phyloP scores from a whole-genome alignment of 2,329 filamentous ascomycete genomes.

The Dothistroma pini region DNA sequence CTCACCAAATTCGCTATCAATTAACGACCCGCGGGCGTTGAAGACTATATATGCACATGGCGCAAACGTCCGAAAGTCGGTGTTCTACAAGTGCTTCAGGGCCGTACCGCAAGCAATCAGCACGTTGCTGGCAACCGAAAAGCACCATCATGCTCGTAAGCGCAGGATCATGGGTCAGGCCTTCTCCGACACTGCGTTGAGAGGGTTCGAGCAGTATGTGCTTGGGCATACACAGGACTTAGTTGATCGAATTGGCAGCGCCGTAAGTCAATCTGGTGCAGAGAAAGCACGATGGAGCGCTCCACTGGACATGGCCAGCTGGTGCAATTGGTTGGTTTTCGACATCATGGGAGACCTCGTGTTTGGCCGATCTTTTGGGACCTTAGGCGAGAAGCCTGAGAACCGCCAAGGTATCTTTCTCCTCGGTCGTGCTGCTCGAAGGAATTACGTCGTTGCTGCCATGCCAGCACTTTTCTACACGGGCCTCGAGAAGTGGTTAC shows the following conservation, averaged over 20 bases:
- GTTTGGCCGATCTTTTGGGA: conserved; percentile 38
- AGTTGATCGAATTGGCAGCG: conserved; percentile 13
- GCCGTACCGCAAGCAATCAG: conserved; percentile 40
- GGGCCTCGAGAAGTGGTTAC: conserved; percentile 24
- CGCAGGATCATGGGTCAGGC: conserved; percentile 44
- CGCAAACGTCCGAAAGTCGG: conserved; percentile 48
- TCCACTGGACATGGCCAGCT: conserved; percentile 23
- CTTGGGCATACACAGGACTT: conserved; percentile 23
- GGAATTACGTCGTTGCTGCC: conserved; percentile 41
- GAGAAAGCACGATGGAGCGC: conserved; percentile 22
- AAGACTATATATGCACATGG: conserved; percentile 49
- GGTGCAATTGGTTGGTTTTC: conserved; percentile 44
- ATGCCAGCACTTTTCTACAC: conserved; percentile 28
- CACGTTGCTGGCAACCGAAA: conserved; percentile 45
- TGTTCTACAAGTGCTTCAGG: conserved; percentile 47
- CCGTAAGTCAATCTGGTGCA: conserved; percentile 8
- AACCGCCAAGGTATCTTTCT: conserved; percentile 41
- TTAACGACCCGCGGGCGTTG: conserved; percentile 34
- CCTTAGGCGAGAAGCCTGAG: conserved; percentile 23
- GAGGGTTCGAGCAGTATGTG: conserved; percentile 26
- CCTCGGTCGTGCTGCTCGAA: conserved; percentile 43
- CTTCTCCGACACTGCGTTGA: conserved; percentile 38
- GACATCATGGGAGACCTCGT: conserved; percentile 52
- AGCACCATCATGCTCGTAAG: conserved; percentile 44
- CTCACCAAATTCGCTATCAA: conserved; percentile 27